Conservation (phyloP, 306 rosid genomes). For the Prinsepia uniflora region DNA sequence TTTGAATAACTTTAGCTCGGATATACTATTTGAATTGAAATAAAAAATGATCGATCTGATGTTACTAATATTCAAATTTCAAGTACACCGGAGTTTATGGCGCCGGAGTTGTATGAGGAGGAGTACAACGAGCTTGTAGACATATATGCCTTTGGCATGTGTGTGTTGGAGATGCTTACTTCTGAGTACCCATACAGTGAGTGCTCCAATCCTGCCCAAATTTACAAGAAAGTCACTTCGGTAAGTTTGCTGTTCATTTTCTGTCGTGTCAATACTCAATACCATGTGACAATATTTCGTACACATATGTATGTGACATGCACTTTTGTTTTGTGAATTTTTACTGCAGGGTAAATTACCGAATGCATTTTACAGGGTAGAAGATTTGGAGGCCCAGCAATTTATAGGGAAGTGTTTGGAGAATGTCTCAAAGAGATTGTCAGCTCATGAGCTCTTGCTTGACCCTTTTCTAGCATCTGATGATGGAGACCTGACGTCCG, state of each 20-base stretch:
- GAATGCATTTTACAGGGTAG: constrained; percentile 52
- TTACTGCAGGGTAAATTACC: constrained; percentile 71
- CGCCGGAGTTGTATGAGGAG: constrained; percentile 93
- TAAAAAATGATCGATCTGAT: background rate
- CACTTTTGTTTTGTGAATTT: background rate
- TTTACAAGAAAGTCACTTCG: constrained; percentile 87
- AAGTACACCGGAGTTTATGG: constrained; percentile 98
- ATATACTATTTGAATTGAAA: background rate
- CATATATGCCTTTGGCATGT: constrained; percentile 87
- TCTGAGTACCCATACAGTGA: constrained; percentile 78
- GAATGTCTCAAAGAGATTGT: constrained; percentile 56
- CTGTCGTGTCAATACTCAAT: background rate
- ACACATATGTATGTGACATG: background rate
- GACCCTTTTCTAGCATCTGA: constrained; percentile 65
- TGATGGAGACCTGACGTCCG: constrained; percentile 26
- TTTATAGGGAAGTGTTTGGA: constrained; percentile 76
- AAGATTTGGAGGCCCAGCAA: constrained; percentile 56
- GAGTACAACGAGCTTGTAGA: constrained; percentile 78
- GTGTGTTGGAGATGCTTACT: constrained; percentile 84
- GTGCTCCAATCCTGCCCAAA: constrained; percentile 91
- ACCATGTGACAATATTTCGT: background rate
- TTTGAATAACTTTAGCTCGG: constrained; percentile 2
- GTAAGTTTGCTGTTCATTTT: constrained; percentile 34
- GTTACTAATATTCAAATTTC: background rate
- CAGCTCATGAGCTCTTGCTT: constrained; percentile 66